phyloP scores from a whole-genome alignment of 176 grass and related monocot genomes.

The Hsuehochloa calcarea region DNA sequence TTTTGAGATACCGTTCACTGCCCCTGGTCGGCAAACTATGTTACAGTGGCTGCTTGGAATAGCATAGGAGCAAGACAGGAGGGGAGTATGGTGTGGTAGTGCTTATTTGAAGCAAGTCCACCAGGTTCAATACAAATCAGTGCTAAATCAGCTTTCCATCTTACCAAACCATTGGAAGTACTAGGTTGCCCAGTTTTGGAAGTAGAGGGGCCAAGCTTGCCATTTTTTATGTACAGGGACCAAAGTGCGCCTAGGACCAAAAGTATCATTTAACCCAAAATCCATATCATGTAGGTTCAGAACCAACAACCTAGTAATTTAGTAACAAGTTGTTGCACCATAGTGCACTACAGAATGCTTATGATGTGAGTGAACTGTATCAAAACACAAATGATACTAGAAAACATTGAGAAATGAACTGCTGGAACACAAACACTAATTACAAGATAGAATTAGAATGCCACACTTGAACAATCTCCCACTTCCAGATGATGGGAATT shows the following conservation, averaged over 20 bases:
- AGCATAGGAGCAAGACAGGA: neutral
- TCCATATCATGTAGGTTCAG: neutral
- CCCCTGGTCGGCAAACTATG: neutral
- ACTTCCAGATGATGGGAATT: neutral
- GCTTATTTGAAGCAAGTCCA: neutral
- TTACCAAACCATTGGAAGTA: neutral
- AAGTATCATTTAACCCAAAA: neutral
- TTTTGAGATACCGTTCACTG: neutral
- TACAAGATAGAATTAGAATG: neutral
- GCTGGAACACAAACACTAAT: constrained; percentile 1
- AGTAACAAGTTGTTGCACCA: neutral
- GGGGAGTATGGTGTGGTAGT: neutral
- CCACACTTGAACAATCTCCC: neutral
- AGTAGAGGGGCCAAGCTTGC: neutral
- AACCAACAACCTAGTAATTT: constrained; percentile 15
- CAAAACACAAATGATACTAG: neutral
- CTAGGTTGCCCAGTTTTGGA: neutral
- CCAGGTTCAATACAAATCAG: neutral
- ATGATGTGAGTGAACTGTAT: neutral
- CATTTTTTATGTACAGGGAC: neutral
- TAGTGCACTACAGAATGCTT: neutral
- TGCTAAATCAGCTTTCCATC: neutral
- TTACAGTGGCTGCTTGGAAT: neutral
- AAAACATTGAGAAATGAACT: neutral
- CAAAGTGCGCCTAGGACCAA: neutral